Evolutionary conservation across 768 basidiomycete species (phyloP), one percentile per base, ranked within the genome.

Genomic region (Tubosaeta sp.): DNA sequence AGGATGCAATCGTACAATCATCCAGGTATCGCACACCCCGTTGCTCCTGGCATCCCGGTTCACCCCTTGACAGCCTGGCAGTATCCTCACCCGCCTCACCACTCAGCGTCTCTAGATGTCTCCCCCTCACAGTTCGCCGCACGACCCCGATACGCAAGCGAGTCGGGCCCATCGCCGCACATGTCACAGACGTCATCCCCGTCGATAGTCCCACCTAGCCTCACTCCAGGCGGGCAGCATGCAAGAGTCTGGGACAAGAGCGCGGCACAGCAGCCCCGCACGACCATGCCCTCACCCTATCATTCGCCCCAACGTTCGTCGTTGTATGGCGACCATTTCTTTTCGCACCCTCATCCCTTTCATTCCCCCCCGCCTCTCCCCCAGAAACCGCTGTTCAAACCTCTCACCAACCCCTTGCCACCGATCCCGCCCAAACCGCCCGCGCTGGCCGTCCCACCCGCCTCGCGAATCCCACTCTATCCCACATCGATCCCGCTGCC

Each of bases 401-500:
- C 62, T n/a, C 70, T 65, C n/a, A 68, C 73, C 29, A 57, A 54
- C 63, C 42, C 61, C 0, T 64, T 67, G 3, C 76, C 77, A 10
- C 71, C 72, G 8, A 43, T 74, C 31, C 75, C 75, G 6, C 70
- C 75, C 3, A 76, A 74, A 56, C 75, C 76, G 2, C 46, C 51
- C 21, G 43, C 59, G 16, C 39, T 54, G 27, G 39, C 52, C 43
- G 42, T 55, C 39, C 19, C 54, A 4, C 43, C 60, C 35, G 52
- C 52, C 6, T 56, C 56, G 18, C 61, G 69, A 34, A 58, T 65
- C 13, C 64, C 69, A 4, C 62, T 71, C 31, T 71, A 73, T 53
- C 69, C 70, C 2, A 52, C 65, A 24, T 63, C 62, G 18, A 65
- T 71, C 59, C 55, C 65, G 48, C 38, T 62, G 34, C 35, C 57